phyloP scores from a whole-genome alignment of 1,284 basidiomycete species.

The Ganoderma lucidum region DNA sequence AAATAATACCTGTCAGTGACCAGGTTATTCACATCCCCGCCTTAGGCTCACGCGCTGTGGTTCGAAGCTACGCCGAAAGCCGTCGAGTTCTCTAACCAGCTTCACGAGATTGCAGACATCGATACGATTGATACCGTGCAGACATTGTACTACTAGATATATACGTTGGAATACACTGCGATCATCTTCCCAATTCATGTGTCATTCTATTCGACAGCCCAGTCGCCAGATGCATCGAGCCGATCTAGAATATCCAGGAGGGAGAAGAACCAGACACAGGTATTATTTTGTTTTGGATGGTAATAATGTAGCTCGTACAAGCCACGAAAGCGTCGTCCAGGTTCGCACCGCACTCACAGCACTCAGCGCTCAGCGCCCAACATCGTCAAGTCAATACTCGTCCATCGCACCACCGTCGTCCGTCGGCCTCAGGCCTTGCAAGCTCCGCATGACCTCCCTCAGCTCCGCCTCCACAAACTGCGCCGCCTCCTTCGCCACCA shows the following conservation, averaged over 20 bases:
- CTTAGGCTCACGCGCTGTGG: conserved; percentile 2
- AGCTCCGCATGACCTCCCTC: conserved; percentile 73
- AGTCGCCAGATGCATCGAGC: not conserved
- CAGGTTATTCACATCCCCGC: not conserved
- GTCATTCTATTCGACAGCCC: not conserved
- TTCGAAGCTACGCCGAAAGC: conserved; percentile 6
- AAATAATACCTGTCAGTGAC: not conserved
- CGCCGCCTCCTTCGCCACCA: conserved; percentile 72
- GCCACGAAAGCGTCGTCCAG: not conserved
- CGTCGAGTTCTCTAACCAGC: not conserved
- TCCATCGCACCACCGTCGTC: conserved; percentile 38
- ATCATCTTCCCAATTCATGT: not conserved
- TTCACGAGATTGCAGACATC: conserved; percentile 10
- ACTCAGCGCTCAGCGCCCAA: not conserved
- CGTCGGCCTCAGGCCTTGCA: conserved; percentile 63
- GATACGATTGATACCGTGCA: conserved; percentile 7
- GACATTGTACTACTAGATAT: conserved; percentile 6
- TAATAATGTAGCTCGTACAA: conserved; percentile 2
- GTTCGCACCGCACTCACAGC: not conserved
- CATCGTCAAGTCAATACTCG: conserved; percentile 6
- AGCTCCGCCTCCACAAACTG: conserved; percentile 77
- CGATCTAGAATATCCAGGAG: not conserved
- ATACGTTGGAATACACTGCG: not conserved
- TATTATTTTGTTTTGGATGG: conserved; percentile 4
- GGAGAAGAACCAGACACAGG: not conserved